Conservation (phyloP, 2,329 filamentous ascomycete genomes). For the Aspergillus sp. region DNA sequence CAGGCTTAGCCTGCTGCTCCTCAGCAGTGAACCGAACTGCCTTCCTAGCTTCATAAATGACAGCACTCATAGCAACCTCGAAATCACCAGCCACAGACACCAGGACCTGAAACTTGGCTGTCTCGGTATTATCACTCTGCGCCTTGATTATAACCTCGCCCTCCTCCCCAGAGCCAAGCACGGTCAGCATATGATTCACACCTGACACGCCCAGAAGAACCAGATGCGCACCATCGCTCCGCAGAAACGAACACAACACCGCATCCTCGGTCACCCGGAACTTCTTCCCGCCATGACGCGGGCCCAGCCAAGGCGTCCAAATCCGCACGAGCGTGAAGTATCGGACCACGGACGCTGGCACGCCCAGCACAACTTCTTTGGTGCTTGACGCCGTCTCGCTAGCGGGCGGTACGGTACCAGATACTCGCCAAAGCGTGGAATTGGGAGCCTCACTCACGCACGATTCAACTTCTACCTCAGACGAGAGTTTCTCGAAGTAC, state of each 20-base stretch:
- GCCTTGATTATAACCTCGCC: slow-evolving; percentile 62
- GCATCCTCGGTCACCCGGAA: slow-evolving; percentile 70
- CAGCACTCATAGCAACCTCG: slow-evolving; percentile 67
- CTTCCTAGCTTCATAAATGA: slow-evolving; percentile 79
- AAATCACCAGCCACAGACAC: slow-evolving; percentile 64
- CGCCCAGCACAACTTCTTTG: slow-evolving; percentile 52
- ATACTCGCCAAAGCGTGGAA: slow-evolving; percentile 37
- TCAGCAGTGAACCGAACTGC: slow-evolving; percentile 38
- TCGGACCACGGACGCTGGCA: slow-evolving; percentile 55
- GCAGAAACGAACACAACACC: slow-evolving; percentile 69
- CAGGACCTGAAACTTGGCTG: slow-evolving; percentile 54
- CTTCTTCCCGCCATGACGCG: slow-evolving; percentile 64
- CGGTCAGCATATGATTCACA: slow-evolving; percentile 58
- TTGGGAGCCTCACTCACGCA: slow-evolving; percentile 35
- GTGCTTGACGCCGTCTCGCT: slow-evolving; percentile 48
- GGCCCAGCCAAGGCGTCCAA: slow-evolving; percentile 78
- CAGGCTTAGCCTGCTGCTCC: neutral
- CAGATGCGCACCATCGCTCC: slow-evolving; percentile 61
- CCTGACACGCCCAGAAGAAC: slow-evolving; percentile 74
- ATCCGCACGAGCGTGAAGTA: slow-evolving; percentile 77
- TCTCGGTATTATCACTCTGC: slow-evolving; percentile 57
- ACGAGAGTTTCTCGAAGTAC: slow-evolving; percentile 29
- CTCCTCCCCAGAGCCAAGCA: slow-evolving; percentile 57
- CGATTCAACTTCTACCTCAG: slow-evolving; percentile 26
- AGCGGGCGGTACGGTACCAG: slow-evolving; percentile 52